Base-by-base conservation (phyloP, 2,329 filamentous ascomycete species). In the Monosporascus sp. region DNA sequence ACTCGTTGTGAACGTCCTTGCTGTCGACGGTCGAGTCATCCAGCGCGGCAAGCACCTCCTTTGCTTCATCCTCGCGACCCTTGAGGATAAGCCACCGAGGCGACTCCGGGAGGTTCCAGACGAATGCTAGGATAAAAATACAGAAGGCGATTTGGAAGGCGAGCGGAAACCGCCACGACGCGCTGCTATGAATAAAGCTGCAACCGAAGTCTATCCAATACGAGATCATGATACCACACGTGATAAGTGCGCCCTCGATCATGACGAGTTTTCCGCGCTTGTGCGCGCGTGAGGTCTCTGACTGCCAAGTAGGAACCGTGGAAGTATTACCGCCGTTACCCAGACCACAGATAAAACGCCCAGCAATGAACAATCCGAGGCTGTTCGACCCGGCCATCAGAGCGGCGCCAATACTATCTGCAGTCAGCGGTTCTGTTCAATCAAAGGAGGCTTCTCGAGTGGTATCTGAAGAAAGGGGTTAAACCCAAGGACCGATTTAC, bases 121-220 rank as follows among this genome's bases (percentile, higher is more conserved):
- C 76, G 49, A 78, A 74, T 2, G 65, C 54, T 14, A 86, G 67
- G 47, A 86, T 82, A 55, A 85, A 74, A 7, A 85, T 14, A 27
- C 81, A 81, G 62, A 86, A 86, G 24, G 79, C 59, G 27, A 84
- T 75, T 60, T 81, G 78, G 62, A 82, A 78, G 2, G 76, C 78
- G 18, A 86, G 71, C 0, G 84, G 83, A 63, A 86, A 85, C 2
- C 84, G 74, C 84, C 83, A 82, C 0, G 74, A 69, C 24, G 79
- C 72, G 11, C 74, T 75, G 47, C 72, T 72, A 1, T 71, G 77
- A 4, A 76, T 73, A 58, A 79, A 82, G 3, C 76, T 79, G 57
- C 82, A 72, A 20, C 79, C 81, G 43, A 82, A 77, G 57, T 84
- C 80, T 47, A 85, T 72, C 82, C 82, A 85, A 66, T 83, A 83